These are phyloP conservation scores for Pholiota adiposa DNA, from an alignment of 1,284 basidiomycete genomes.

Conservation along the genomic window DNA sequence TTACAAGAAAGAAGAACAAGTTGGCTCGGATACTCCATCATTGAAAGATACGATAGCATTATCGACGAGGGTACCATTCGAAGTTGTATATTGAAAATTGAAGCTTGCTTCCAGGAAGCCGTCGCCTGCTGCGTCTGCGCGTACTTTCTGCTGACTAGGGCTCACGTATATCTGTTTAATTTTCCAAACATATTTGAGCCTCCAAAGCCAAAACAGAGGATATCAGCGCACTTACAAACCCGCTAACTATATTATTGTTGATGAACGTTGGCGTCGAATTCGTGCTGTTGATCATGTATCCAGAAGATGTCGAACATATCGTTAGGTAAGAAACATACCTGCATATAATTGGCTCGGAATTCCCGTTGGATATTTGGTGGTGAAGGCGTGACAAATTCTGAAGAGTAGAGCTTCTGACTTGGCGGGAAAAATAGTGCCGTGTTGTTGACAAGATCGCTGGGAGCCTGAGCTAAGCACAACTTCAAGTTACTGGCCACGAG, in stretches of 20 bases:
- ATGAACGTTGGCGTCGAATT: constrained; percentile 23
- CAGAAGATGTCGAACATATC: too few relatives aligned
- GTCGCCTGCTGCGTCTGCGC: constrained; percentile 29
- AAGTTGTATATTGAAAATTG: constrained; percentile 29
- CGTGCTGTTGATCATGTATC: constrained; percentile 14
- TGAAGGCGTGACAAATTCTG: constrained; percentile 16
- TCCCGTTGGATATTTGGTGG: constrained; percentile 22
- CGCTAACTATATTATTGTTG: constrained; percentile 20
- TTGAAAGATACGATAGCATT: constrained; percentile 27
- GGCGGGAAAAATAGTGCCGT: not conserved
- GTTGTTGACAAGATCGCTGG: not conserved
- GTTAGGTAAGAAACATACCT: constrained; percentile 2
- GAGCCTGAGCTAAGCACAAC: not conserved
- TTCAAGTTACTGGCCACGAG: not conserved
- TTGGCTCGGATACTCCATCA: constrained; percentile 20
- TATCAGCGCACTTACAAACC: constrained; percentile 14
- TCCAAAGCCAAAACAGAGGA: not conserved
- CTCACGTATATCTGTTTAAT: constrained; percentile 31
- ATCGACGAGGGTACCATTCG: constrained; percentile 27
- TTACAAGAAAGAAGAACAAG: constrained; percentile 30
- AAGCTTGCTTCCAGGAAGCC: constrained; percentile 27
- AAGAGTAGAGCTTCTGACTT: constrained; percentile 19
- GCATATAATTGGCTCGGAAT: constrained; percentile 24
- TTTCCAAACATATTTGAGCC: too few relatives aligned
- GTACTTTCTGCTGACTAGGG: constrained; percentile 27